Base-by-base conservation (phyloP, 352 stramenopile genomes). In the Pythium vanterpoolii region DNA sequence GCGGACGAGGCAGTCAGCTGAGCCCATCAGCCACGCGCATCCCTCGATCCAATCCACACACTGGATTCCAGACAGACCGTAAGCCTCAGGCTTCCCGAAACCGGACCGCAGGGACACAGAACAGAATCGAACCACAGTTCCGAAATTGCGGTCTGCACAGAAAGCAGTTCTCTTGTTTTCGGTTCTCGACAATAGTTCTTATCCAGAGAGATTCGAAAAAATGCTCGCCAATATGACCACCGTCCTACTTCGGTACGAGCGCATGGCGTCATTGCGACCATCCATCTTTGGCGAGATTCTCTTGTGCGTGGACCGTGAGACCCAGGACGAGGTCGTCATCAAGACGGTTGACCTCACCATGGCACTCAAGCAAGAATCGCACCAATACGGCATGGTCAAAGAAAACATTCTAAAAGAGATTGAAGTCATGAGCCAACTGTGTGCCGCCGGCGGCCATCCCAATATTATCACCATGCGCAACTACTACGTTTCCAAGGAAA, bases 241-340 rank as follows among this genome's bases (percentile, higher is more conserved):
- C 64, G 56, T 63, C 23, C 31, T 60, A 24, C 53, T 46, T 18
- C 76, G 79, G 26, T 89, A 87, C 54, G 68, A 85, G 54, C 70
- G 66, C 18, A 30, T 87, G 33, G 43, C 54, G 53, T 58, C 66
- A 56, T 66, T 91, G 39, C 74, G 74, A 33, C 57, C 76, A 30
- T 74, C 77, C 50, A 81, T 89, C 68, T 91, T 87, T 49, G 82
- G 82, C 36, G 77, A 89, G 61, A 81, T 91, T 52, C 60, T 89
- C 64, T 71, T 86, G 38, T 87, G 79, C 31, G 55, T 68, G 26
- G 81, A 91, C 67, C 70, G 64, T 23, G 31, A 83, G 48, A 83
- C 79, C 19, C 46, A 69, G 23, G 72, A 89, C 34, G 63, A 76
- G 38, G 79, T 91, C 45, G 71, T 89, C 5, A 54, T 91, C 54